Conservation (phyloP, 2,329 filamentous ascomycete species). For the Calonectria pseudoturangicola region DNA sequence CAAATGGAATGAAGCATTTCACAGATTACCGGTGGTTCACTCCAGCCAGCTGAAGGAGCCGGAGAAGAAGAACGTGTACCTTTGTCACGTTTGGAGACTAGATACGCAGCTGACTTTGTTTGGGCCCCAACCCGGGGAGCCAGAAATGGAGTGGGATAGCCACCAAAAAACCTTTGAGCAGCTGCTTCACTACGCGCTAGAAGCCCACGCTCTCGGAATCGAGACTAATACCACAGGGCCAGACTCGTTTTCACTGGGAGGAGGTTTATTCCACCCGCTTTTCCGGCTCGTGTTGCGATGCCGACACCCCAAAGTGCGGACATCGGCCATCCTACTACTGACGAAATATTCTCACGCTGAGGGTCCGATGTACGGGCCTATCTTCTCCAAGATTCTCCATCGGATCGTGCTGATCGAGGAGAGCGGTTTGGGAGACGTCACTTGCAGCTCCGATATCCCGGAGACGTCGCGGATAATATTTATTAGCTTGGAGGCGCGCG, state of each 20-base stretch:
- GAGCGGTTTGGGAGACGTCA: slow-evolving; percentile 1
- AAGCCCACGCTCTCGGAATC: not conserved
- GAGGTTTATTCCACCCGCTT: not conserved
- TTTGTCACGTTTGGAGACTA: not conserved
- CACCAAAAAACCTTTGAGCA: not conserved
- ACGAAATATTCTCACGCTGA: not conserved
- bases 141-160: slow-evolving; percentile 6
- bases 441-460: not conserved
- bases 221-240: not conserved
- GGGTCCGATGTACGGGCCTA: not conserved
- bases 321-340: not conserved
- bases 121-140: slow-evolving; percentile 7
- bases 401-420: slow-evolving; percentile 5
- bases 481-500: not conserved
- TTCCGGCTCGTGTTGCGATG: not conserved
- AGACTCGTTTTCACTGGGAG: not conserved
- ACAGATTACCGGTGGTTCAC: not conserved
- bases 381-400: slow-evolving; percentile 6
- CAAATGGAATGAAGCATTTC: slow-evolving; percentile 2
- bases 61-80: not conserved
- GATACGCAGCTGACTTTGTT: not conserved
- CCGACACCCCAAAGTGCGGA: slow-evolving; percentile 1
- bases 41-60: not conserved
- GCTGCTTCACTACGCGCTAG: not conserved
- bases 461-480: slow-evolving; percentile 1